phyloP scores from a whole-genome alignment of 2,329 filamentous ascomycete species.

The Sclerotinia subarctica region DNA sequence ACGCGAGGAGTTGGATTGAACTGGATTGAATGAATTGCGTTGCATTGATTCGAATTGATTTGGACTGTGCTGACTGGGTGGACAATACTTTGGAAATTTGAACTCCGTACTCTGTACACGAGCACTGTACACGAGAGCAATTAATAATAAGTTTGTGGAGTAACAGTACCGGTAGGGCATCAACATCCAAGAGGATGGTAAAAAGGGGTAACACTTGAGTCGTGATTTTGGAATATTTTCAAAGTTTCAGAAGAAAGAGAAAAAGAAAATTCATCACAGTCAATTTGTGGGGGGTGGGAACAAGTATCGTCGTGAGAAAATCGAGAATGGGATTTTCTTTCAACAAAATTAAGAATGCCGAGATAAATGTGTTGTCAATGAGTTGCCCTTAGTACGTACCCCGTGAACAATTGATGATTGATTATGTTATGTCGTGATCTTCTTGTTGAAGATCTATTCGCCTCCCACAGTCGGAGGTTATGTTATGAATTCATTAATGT shows the following conservation, averaged over 20 bases:
- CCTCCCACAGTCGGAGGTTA: neutral
- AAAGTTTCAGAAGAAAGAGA: neutral
- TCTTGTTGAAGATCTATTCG: neutral
- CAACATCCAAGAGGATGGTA: neutral
- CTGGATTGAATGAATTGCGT: neutral
- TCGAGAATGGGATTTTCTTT: neutral
- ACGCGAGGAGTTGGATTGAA: slow-evolving; percentile 1
- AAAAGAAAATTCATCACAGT: neutral
- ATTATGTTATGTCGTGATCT: neutral
- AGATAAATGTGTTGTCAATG: slow-evolving; percentile 6
- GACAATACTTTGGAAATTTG: too few species aligned
- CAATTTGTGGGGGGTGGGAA: neutral
- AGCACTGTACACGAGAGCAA: neutral
- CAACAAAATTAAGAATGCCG: neutral
- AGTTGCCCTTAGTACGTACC: neutral
- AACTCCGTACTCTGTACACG: too few species aligned
- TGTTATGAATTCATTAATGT: neutral
- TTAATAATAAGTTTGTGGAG: neutral
- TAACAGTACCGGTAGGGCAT: neutral
- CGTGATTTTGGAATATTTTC: neutral
- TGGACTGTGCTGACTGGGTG: neutral
- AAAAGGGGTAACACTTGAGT: slow-evolving; percentile 9
- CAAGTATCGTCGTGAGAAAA: neutral
- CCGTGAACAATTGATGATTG: neutral
- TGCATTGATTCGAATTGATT: too few species aligned